Evolutionary conservation across 805 yeast genomes (phyloP), one percentile per base, ranked within the genome.

Genomic region (Yamadazyma tumulicola): DNA sequence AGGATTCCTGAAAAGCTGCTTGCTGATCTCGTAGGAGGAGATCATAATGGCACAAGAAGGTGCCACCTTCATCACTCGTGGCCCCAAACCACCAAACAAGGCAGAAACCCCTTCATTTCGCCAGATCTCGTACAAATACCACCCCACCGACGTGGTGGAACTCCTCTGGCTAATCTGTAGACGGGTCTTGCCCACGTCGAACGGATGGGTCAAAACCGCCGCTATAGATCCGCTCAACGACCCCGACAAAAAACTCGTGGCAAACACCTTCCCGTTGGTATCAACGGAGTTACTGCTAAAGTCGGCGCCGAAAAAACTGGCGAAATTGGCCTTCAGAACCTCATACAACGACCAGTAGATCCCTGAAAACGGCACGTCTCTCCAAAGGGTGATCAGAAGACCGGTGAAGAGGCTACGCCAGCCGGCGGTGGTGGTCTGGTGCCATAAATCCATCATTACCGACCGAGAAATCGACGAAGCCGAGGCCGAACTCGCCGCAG

Each of bases 21-120:
- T 93, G 18, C 94, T 84, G 28, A 89, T 67, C 56, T 93, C 98
- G 55, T 93, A 93, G 25, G 93, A 82, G 9, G 97, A 86, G 29
- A 93, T 88, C 98, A 93, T 93, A 24, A 93, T 91, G 1, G 98
- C 98, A 71, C 98, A 93, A 11, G 96, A 81, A 8, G 98, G 97
- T 0, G 97, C 96, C 18, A 93, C 84, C 54, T 93, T 93, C 56
- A 91, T 61, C 6, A 91, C 75, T 45, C 98, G 72, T 0, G 97
- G 97, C 2, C 76, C 67, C 24, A 88, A 61, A 0, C 98, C 98
- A 23, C 85, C 85, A 52, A 83, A 93, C n/a, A 93, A 62, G 0
- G 97, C 91, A 4, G 68, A 54, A n/a, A 76, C 30, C 0, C 98
- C 98, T 58, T 93, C 98, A 14, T 63, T 71, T 46, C 58, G 69